These are phyloP conservation scores for Cucurbitaria berberidis DNA, from an alignment of 2,329 filamentous ascomycete genomes.

Conservation along the genomic window DNA sequence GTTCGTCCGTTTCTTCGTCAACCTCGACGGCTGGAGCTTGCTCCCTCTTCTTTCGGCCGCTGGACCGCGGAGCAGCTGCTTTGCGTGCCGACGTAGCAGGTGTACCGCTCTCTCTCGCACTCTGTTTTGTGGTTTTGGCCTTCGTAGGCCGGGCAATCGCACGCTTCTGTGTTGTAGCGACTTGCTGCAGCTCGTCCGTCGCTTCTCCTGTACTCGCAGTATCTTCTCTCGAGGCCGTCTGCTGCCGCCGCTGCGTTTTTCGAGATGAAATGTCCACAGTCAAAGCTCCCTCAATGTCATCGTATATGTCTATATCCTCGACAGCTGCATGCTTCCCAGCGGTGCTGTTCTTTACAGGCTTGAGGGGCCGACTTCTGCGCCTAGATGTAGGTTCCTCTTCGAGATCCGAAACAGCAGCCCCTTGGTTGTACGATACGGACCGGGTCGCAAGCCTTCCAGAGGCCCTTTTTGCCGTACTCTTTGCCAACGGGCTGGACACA, in stretches of 20 bases:
- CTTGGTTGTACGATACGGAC: constrained; percentile 19
- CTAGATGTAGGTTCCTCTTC: constrained; percentile 13
- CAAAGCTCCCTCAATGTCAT: constrained; percentile 53
- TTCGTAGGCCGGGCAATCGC: constrained; percentile 21
- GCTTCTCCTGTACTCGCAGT: constrained; percentile 5
- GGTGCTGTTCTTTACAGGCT: constrained; percentile 17
- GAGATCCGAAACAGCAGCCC: constrained; percentile 9
- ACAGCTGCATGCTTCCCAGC: constrained; percentile 9
- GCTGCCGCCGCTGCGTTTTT: constrained; percentile 7
- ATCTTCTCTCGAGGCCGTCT: constrained; percentile 14
- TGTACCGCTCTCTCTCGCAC: constrained; percentile 7
- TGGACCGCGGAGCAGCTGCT: constrained; percentile 13
- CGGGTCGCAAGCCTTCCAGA: constrained; percentile 30
- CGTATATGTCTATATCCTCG: constrained; percentile 48
- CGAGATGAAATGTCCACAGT: constrained; percentile 26
- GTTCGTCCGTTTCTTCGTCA: constrained; percentile 10
- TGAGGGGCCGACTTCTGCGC: constrained; percentile 11
- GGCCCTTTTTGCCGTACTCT: constrained; percentile 25
- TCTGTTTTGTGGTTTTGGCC: constrained; percentile 23
- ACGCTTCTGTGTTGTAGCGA: constrained; percentile 25
- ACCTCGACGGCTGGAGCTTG: constrained; percentile 10
- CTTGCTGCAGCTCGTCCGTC: constrained; percentile 20
- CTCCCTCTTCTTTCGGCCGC: constrained; percentile 17
- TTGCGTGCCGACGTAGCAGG: constrained; percentile 23
- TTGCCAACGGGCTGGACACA: constrained; percentile 27